phyloP scores from a whole-genome alignment of 805 yeast species.

The Saccharomycopsis sp. region DNA sequence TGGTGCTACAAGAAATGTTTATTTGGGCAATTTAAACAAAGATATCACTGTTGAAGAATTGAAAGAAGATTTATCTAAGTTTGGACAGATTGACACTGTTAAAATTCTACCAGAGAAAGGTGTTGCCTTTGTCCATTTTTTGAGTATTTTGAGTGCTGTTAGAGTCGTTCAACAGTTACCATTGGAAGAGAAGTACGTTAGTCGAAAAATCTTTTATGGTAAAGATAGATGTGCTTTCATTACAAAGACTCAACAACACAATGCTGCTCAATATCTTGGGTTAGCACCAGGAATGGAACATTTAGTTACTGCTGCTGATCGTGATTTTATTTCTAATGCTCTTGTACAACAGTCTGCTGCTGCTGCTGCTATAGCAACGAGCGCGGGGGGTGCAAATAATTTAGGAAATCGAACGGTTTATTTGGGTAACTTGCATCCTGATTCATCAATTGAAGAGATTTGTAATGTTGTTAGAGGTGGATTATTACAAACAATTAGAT shows the following conservation, averaged over 20 bases:
- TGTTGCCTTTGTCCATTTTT: slow-evolving; percentile 85
- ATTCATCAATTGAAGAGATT: slow-evolving; percentile 82
- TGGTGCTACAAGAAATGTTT: slow-evolving; percentile 91
- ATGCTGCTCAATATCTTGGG: slow-evolving; percentile 92
- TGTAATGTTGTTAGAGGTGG: slow-evolving; percentile 85
- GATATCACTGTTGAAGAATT: slow-evolving; percentile 62
- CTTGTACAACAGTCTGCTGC: slow-evolving; percentile 92
- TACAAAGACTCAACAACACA: slow-evolving; percentile 92
- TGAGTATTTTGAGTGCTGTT: slow-evolving; percentile 80
- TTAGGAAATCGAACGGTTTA: slow-evolving; percentile 92
- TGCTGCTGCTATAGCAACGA: slow-evolving; percentile 93
- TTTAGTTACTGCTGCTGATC: slow-evolving; percentile 60
- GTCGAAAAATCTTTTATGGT: slow-evolving; percentile 80
- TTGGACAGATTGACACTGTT: slow-evolving; percentile 80
- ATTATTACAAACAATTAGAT: slow-evolving; percentile 51
- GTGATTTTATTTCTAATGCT: slow-evolving; percentile 56
- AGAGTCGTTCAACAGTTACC: slow-evolving; percentile 75
- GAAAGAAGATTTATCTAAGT: slow-evolving; percentile 56
- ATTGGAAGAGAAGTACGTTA: slow-evolving; percentile 56
- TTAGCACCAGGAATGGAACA: slow-evolving; percentile 85
- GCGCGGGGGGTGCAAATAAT: slow-evolving; percentile 89
- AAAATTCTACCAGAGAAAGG: slow-evolving; percentile 76
- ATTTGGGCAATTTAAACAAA: slow-evolving; percentile 71
- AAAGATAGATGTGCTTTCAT: slow-evolving; percentile 93
- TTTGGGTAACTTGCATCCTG: slow-evolving; percentile 83